A percentile compares a stretch with the other conserved stretches of the same genome.
Evolutionary conservation across 768 basidiomycete species (phyloP).

Genomic region (Leccinum uliginosum): DNA sequence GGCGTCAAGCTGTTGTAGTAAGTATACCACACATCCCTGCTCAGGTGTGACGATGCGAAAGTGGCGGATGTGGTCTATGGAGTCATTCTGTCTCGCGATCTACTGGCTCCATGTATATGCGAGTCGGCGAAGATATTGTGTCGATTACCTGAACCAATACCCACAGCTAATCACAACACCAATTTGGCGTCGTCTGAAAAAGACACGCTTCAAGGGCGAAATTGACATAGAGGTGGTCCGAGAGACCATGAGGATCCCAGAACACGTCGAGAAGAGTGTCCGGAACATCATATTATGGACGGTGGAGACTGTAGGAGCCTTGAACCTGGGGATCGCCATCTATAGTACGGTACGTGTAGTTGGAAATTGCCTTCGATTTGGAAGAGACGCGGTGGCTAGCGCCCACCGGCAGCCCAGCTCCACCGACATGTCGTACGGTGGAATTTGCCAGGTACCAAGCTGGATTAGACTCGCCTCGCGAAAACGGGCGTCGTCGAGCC

Average conservation of each 20-base stretch:
- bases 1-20: not conserved
- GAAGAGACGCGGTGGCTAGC: too few species aligned
- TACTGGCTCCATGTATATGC: not conserved
- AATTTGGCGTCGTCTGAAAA: not conserved
- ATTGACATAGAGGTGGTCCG: not conserved
- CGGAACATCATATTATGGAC: not conserved
- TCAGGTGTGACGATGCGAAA: not conserved
- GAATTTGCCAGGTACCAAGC: not conserved
- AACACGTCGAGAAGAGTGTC: not conserved
- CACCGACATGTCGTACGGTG: not conserved
- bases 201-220: not conserved
- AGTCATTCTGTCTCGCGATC: not conserved
- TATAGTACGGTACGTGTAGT: not conserved
- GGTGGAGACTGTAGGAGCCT: not conserved
- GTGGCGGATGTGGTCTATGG: not conserved
- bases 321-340: not conserved
- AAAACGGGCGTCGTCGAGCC: not conserved
- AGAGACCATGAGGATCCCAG: not conserved
- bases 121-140: not conserved
- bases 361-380: not conserved
- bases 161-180: not conserved
- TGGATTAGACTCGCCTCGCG: not conserved
- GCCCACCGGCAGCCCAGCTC: not conserved
- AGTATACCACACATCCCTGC: not conserved
- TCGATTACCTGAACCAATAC: not conserved